Base-by-base conservation (phyloP, 1,284 basidiomycete genomes). In the Wallemia ichthyophaga region DNA sequence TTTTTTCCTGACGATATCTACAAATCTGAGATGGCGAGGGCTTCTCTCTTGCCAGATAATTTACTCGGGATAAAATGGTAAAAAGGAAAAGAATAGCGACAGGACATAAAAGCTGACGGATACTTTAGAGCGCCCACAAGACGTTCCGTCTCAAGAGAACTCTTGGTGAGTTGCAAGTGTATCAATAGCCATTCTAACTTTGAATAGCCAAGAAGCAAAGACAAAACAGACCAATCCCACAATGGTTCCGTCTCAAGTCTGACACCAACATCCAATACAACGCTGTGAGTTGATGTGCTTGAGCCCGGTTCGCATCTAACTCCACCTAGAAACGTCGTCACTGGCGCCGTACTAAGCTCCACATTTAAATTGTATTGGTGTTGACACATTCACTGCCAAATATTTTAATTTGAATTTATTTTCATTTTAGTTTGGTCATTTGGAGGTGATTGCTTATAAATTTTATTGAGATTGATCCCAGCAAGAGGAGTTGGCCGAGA, bases 241-340 rank as follows among this genome's bases (percentile, higher is more conserved):
- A 64, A 60, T 65, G 64, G 64, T 64, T 65, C 62, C 63, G 64
- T 58, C 62, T 64, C 2, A 64, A 64, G 63, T 57, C 61, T 59
- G 65, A 66, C 61, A 62, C 64, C 61, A 65, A 65, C 62, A 63
- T 65, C 62, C 64, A 64, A 62, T 66, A 65, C 64, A 66, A 66
- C 64, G 62, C 27, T 21, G n/a, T 57, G 19, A 23, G 9, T 27
- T 59, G 23, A 5, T n/a, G 7, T 24, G 27, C 25, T 57, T 5
- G 7, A 13, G 19, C 56, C 25, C 23, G 3, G 27, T 2, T 25
- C 56, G 7, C 24, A n/a, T 28, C 56, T n/a, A 13, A n/a, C 25
- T 15, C 27, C 23, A 58, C 54, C 59, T 48, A 63, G 57, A 65
- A 65, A 64, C 61, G 64, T 24, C 62, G 64, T 33, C 63, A 66